These are phyloP conservation scores for Lithospermum erythrorhizon DNA, from an alignment of 257 asterid species.

Conservation along the genomic window DNA sequence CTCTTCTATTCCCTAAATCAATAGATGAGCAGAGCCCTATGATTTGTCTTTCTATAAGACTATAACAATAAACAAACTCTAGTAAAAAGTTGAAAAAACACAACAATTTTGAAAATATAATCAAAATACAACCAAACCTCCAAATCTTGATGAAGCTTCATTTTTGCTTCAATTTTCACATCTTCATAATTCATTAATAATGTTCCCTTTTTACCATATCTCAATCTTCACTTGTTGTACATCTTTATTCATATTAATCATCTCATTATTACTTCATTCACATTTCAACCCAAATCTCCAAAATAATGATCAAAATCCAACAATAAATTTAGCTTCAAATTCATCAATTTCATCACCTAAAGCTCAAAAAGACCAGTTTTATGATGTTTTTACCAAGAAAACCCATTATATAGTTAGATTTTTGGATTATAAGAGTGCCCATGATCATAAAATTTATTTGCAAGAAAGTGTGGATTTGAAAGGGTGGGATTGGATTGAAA, in stretches of 20 bases:
- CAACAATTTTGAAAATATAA: too few species aligned
- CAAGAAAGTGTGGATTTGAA: constrained; percentile 39
- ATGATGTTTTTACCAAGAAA: constrained; percentile 1
- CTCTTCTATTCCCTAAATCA: too few species aligned
- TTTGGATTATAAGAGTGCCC: constrained; percentile 37
- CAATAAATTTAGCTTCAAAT: constrained; percentile 2
- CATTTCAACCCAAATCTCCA: constrained; percentile 6
- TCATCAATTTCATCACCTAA: too few species aligned
- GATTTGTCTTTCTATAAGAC: too few species aligned
- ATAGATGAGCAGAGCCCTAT: too few species aligned
- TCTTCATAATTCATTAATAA: too few species aligned
- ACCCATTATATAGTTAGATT: constrained; percentile 70
- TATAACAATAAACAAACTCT: too few species aligned
- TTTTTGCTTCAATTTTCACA: too few species aligned
- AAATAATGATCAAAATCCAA: background rate
- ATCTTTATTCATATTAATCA: constrained; percentile 10
- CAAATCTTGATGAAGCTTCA: too few species aligned
- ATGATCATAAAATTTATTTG: constrained; percentile 53
- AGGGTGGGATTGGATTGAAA: constrained; percentile 90
- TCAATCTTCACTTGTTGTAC: constrained; percentile 7
- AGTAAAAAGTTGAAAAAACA: too few species aligned
- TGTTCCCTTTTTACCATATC: background rate
- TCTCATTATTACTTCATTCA: constrained; percentile 7
- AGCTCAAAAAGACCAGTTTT: background rate
- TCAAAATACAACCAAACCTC: too few species aligned